phyloP scores from a whole-genome alignment of 768 basidiomycete species.

The Lactarius hatsudake region DNA sequence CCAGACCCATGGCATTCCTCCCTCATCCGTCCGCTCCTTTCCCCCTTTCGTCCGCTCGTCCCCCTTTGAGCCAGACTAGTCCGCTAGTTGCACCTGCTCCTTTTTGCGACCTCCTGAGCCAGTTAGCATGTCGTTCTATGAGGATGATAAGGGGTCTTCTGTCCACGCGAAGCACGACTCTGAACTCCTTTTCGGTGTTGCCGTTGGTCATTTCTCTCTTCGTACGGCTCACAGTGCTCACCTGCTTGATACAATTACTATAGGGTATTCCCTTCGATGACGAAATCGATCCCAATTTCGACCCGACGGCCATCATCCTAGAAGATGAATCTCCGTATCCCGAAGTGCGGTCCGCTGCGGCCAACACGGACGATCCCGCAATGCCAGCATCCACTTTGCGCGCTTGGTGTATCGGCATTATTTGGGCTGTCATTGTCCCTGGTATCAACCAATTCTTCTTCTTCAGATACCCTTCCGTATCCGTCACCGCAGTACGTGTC shows the following conservation, averaged over 20 bases:
- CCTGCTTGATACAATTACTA: background rate
- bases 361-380: constrained; percentile 45
- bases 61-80: background rate
- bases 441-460: constrained; percentile 78
- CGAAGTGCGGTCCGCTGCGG: constrained; percentile 50
- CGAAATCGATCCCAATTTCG: constrained; percentile 28
- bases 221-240: background rate
- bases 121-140: constrained; percentile 23
- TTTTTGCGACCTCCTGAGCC: background rate
- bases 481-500: constrained; percentile 15
- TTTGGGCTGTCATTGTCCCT: constrained; percentile 57
- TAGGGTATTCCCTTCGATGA: background rate
- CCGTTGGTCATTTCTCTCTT: background rate
- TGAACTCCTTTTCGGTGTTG: background rate
- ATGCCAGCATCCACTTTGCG: constrained; percentile 40
- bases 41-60: background rate
- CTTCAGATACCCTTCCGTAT: constrained; percentile 56
- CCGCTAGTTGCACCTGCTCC: constrained; percentile 9
- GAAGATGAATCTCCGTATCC: constrained; percentile 53
- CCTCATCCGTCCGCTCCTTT: background rate
- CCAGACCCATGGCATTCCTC: background rate
- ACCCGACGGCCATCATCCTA: background rate
- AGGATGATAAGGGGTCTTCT: constrained; percentile 27
- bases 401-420: constrained; percentile 38
- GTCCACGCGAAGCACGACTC: constrained; percentile 24